phyloP scores from a whole-genome alignment of 306 rosid genomes.

The Quercus suber region DNA sequence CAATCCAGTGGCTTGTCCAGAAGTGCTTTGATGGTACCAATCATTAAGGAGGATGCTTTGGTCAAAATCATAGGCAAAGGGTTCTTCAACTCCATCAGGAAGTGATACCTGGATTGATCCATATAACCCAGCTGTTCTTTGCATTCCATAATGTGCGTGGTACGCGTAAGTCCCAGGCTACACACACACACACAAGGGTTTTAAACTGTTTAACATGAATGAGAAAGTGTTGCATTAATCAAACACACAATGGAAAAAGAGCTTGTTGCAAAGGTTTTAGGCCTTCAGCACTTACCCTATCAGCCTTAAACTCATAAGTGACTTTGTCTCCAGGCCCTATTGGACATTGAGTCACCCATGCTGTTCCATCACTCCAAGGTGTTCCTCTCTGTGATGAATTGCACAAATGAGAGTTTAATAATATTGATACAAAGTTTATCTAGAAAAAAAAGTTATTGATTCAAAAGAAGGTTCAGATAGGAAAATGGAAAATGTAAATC shows the following conservation, averaged over 20 bases:
- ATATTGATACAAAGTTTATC: not conserved
- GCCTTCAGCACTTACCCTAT: conserved; percentile 45
- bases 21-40: conserved; percentile 72
- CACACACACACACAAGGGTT: not conserved
- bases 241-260: not conserved
- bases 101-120: conserved; percentile 69
- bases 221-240: not conserved
- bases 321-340: conserved; percentile 80
- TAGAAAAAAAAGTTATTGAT: no score
- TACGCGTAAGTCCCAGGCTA: conserved; percentile 85
- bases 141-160: conserved; percentile 95
- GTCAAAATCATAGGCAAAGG: conserved; percentile 68
- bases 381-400: conserved; percentile 54
- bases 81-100: conserved; percentile 57
- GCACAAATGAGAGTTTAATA: not conserved
- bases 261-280: not conserved
- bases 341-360: conserved; percentile 85
- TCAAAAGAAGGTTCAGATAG: not conserved
- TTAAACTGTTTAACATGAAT: no score
- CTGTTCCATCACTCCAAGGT: conserved; percentile 96
- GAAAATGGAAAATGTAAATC: not conserved
- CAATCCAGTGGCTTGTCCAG: conserved; percentile 65
- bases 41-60: conserved; percentile 72
- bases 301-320: conserved; percentile 70
- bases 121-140: conserved; percentile 74